Base-by-base conservation (phyloP, 2,329 filamentous ascomycete species). In the Endoconidiophora laricicola region DNA sequence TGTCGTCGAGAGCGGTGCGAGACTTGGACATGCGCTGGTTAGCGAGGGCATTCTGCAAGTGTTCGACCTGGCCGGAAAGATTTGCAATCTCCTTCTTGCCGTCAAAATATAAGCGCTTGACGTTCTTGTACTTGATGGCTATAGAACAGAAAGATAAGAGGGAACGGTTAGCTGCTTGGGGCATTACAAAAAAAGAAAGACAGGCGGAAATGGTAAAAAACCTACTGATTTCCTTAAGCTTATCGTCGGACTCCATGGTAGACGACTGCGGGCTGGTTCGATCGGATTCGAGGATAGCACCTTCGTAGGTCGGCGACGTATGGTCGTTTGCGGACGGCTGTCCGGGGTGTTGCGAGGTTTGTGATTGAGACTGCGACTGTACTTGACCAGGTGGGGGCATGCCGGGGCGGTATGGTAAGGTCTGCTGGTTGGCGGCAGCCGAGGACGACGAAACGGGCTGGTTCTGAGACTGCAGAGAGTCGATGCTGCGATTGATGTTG, bases 41-140 rank as follows among this genome's bases (percentile, higher is more conserved):
- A 52, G 91, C 91, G 48, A 98, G 77, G n/a, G 87, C 91, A 63
- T 98, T 96, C 63, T 98, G 91, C 16, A 98, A 73, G 59, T 91
- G 83, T 63, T 95, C 90, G 22, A 96, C 84, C 64, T 95, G 56
- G 81, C 83, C 38, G 6, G 46, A 26, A 58, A 94, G 82, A 59
- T 83, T 78, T 60, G 95, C 88, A 49, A 96, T 90, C 65, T 95
- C 88, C 14, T 80, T 74, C 61, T 94, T 91, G 60, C 90, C 87
- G 56, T 96, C 91, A 63, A 96, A 96, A 63, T 95, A 98, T 59
- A 95, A 84, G 50, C 87, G 81, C 69, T 98, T 98, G 52, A 98
- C 90, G 62, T 95, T 94, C 63, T 93, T 93, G 63, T 98, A 98
- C 68, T 98, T 98, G 57, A 78, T 79, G 60, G 91, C 88, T 94